Base-by-base conservation (phyloP, 176 grass and related monocot genomes). In the Paspalum notatum region DNA sequence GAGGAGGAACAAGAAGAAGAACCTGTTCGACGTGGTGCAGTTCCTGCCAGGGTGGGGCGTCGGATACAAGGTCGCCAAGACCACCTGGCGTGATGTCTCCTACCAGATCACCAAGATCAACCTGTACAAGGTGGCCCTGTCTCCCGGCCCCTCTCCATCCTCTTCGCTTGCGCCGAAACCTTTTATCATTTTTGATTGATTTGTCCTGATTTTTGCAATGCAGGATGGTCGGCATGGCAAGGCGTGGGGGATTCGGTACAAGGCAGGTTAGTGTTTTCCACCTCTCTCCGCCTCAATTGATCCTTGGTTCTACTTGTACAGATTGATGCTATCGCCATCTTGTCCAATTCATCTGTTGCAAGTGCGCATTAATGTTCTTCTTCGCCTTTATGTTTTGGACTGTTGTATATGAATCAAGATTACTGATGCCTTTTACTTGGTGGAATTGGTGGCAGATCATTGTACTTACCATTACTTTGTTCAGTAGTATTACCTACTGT, bases 91-190 rank as follows among this genome's bases (percentile, higher is more conserved):
- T 52, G 92, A 98, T 42, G 90, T 98, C 43, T 94, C 90, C 7
- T 98, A 98, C 66, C 82, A 93, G 74, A 87, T 98, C 81, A 93
- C 95, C 48, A 94, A 89, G 84, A 94, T 98, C 77, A 98, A 98
- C 85, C 87, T 98, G n/a, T 98, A 98, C 74, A 98, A 98, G 95
- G 89, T 90, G 3, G 38, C 41, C 44, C 18, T 6, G 11, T 25
- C 44, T 7, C 68, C 8, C 0, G 7, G 15, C 0, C 1, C 17
- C 71, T 21, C 45, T 16, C 49, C 43, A 32, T 26, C 53, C 14
- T 79, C 20, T 25, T 46, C 25, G 14, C 42, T 66, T 26, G 15
- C 41, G 12, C 8, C 26, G 18, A 27, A 5, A 26, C 1, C 5
- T 47, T 52, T 62, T 15, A 12, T 53, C 53, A 57, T 89, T 72